Evolutionary conservation across 2,329 filamentous ascomycete genomes (phyloP).

Genomic region (Orbilia javanica): DNA sequence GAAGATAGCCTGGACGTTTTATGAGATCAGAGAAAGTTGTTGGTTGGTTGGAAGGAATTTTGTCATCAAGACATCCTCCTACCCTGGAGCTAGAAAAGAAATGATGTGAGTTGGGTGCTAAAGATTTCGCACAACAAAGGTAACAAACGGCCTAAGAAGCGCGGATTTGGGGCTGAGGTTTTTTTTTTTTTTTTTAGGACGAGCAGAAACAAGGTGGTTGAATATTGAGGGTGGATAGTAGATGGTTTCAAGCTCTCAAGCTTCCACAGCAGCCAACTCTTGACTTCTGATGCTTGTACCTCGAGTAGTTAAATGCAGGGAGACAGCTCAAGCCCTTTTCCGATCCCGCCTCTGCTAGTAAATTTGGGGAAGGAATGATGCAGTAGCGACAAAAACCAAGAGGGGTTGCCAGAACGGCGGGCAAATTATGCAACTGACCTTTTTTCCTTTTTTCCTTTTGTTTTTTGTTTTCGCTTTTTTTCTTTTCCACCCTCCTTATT

Average conservation of each 20-base stretch:
- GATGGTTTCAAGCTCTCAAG: conserved; percentile 14
- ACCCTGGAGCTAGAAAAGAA: neutral
- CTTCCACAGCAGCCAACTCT: conserved; percentile 8
- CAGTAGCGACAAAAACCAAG: conserved; percentile 18
- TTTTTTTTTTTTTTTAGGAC: too few species aligned
- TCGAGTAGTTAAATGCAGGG: neutral
- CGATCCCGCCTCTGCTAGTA: conserved; percentile 11
- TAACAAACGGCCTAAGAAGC: neutral
- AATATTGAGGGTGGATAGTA: neutral
- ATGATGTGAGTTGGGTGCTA: neutral
- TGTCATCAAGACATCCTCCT: neutral
- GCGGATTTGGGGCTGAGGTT: conserved; percentile 24
- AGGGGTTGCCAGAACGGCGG: conserved; percentile 19
- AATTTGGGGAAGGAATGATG: conserved; percentile 34
- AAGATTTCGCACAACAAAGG: neutral
- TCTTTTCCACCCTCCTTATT: neutral
- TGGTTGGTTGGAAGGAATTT: neutral
- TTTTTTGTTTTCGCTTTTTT: conserved; percentile 8
- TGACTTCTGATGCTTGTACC: neutral
- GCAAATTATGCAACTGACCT: conserved; percentile 34
- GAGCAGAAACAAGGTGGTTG: neutral
- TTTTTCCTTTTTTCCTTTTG: conserved; percentile 9
- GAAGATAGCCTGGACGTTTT: conserved; percentile 16
- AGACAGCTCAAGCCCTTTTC: neutral
- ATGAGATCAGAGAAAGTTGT: neutral